phyloP scores from a whole-genome alignment of 23 red algal species.

The Pyropia yezoensis region DNA sequence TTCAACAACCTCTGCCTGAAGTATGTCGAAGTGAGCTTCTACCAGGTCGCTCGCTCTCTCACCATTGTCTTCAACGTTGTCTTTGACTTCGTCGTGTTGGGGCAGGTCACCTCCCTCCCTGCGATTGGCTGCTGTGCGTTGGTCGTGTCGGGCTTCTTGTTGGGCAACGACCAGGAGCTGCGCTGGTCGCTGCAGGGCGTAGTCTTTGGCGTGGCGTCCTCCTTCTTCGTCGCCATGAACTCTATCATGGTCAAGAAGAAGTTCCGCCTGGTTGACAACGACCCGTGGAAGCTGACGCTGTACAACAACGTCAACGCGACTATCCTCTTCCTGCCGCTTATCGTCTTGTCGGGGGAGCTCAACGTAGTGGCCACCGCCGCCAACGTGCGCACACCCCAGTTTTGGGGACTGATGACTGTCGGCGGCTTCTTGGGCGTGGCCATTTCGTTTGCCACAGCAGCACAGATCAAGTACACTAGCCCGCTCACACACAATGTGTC shows the following conservation, averaged over 20 bases:
- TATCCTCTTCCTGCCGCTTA: slow-evolving; percentile 88
- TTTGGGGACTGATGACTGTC: slow-evolving; percentile 61
- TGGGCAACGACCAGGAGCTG: slow-evolving; percentile 83
- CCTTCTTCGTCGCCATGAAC: slow-evolving; percentile 95
- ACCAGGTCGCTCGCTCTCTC: slow-evolving; percentile 91
- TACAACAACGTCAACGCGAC: slow-evolving; percentile 93
- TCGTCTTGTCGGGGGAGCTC: slow-evolving; percentile 63
- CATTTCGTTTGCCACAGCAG: slow-evolving; percentile 87
- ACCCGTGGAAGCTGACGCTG: slow-evolving; percentile 94
- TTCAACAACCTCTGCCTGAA: slow-evolving; percentile 94
- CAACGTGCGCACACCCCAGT: slow-evolving; percentile 19
- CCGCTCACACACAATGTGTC: slow-evolving; percentile 95
- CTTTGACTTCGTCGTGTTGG: slow-evolving; percentile 82
- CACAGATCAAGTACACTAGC: slow-evolving; percentile 97
- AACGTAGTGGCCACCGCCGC: slow-evolving; percentile 19
- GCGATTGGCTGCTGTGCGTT: slow-evolving; percentile 71
- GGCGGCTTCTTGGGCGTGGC: slow-evolving; percentile 72
- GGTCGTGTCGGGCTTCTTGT: slow-evolving; percentile 68
- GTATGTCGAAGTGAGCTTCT: slow-evolving; percentile 95
- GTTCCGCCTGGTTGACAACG: slow-evolving; percentile 86
- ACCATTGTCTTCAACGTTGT: slow-evolving; percentile 93
- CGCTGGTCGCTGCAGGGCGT: slow-evolving; percentile 89
- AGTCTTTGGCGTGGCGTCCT: slow-evolving; percentile 72
- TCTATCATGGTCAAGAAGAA: slow-evolving; percentile 96
- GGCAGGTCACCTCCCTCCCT: slow-evolving; percentile 66